phyloP scores from a whole-genome alignment of 139 green algal genomes.

The Chlorella sp. region DNA sequence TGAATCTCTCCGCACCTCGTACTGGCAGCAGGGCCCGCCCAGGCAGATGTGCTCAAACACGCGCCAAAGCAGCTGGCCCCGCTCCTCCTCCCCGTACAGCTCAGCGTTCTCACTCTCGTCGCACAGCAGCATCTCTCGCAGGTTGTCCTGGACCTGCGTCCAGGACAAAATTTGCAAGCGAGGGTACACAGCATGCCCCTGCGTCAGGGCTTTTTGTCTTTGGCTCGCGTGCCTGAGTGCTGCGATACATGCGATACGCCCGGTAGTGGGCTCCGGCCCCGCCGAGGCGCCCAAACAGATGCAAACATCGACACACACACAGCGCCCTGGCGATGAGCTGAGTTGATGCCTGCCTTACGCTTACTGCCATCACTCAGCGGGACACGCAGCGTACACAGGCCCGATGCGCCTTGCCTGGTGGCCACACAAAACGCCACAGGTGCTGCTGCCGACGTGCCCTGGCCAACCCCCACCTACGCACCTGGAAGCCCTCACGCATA shows the following conservation, averaged over 20 bases:
- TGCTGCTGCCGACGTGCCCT: too few species aligned
- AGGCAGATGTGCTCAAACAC: constrained; percentile 44
- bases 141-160: constrained; percentile 45
- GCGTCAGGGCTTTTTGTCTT: too few species aligned
- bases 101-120: constrained; percentile 43
- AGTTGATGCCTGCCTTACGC: too few species aligned
- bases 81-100: constrained; percentile 36
- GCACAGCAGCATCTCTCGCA: constrained; percentile 46
- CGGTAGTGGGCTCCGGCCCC: too few species aligned
- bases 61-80: constrained; percentile 39
- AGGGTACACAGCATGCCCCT: background rate
- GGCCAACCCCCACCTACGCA: background rate
- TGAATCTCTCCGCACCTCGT: constrained; percentile 39
- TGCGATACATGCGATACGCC: too few species aligned
- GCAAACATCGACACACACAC: too few species aligned
- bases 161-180: too few species aligned
- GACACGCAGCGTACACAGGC: too few species aligned
- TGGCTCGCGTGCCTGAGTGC: too few species aligned
- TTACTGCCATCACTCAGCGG: too few species aligned
- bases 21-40: constrained; percentile 47
- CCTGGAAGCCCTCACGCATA: background rate
- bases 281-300: background rate
- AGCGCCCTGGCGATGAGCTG: too few species aligned
- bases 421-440: background rate
- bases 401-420: background rate